Base-by-base conservation (phyloP, 1,284 basidiomycete species). In the Omphalotus olearius region DNA sequence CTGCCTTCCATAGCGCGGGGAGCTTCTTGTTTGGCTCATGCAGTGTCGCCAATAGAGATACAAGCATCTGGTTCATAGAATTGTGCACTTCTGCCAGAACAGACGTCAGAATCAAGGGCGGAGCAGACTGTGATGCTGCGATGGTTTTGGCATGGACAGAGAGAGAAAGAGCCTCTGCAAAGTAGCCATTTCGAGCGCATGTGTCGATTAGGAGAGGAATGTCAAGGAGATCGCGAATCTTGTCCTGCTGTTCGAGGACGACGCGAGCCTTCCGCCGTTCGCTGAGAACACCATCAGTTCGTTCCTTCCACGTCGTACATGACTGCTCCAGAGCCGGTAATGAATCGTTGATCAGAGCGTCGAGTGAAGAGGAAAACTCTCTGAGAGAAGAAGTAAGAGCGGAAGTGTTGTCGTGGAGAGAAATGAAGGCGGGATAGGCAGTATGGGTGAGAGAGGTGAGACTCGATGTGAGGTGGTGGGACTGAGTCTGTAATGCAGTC, bases 191-290 rank as follows among this genome's bases (percentile, higher is more conserved):
- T 20, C 92, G 80, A 11, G 96, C 88, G 61, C 93, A 97, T 0
- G 93, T 92, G 62, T 95, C 90, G 60, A 96, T 89, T 23, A 98
- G 78, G 45, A 88, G 74, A 4, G 94, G 93, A 45, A 96, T 82
- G 60, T 96, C 93, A 54, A 98, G 82, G 28, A 97, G 71, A 64
- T 97, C 93, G 58, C 89, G 80, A 51, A 98, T 81, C 66, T 93
- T 93, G 64, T 94, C 91, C 64, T 93, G 88, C 60, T 95, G 88
- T 59, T 95, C 91, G 54, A 92, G 80, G 10, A 97, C 89, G 47
- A 89, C 75, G 16, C 82, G 77, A 0, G 91, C 88, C 58, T 85
- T 85, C 49, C 80, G 75, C 18, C 93, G 78, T 45, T 87, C 83
- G 43, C 76, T 65, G 13, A 75, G 61, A 7, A 74, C 65, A 30